Evolutionary conservation across 176 grass and related monocot species (phyloP).

Genomic region (Rhynchospora breviuscula): DNA sequence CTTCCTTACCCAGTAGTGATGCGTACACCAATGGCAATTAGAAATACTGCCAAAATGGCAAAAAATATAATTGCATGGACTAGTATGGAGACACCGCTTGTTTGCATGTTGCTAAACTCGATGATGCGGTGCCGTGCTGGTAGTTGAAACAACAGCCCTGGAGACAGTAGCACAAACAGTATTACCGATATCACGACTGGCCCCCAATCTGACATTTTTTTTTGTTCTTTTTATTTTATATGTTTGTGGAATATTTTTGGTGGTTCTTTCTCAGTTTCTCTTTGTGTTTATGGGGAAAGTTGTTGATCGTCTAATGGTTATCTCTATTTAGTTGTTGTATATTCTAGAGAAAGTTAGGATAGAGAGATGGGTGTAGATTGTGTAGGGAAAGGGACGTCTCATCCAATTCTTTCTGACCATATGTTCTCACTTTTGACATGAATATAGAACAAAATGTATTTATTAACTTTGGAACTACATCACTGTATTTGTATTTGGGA

Average conservation of each 20-base stretch:
- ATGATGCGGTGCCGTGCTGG: conserved; percentile 27
- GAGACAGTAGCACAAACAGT: conserved; percentile 45
- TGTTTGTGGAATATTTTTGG: not conserved
- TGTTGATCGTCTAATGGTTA: not conserved
- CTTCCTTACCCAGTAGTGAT: conserved; percentile 27
- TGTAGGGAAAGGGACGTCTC: not conserved
- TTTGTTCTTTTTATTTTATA: not conserved
- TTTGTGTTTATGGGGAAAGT: not conserved
- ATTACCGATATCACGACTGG: conserved; percentile 38
- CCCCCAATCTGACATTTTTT: conserved; percentile 34
- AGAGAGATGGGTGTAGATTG: not conserved
- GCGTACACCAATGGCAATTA: conserved; percentile 40
- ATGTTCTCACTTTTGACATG: not conserved
- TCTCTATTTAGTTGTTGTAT: not conserved
- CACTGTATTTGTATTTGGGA: not conserved
- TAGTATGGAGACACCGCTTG: conserved; percentile 39
- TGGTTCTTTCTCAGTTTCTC: not conserved
- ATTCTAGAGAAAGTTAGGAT: not conserved
- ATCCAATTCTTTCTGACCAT: not conserved
- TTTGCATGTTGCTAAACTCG: conserved; percentile 42
- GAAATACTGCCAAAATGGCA: conserved; percentile 36
- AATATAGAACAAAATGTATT: not conserved
- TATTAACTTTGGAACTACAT: not conserved
- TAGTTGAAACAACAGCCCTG: conserved; percentile 38
- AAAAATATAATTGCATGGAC: conserved; percentile 49